These are phyloP conservation scores for Beauveria bassiana DNA, from an alignment of 2,329 filamentous ascomycete genomes.

Conservation along the genomic window DNA sequence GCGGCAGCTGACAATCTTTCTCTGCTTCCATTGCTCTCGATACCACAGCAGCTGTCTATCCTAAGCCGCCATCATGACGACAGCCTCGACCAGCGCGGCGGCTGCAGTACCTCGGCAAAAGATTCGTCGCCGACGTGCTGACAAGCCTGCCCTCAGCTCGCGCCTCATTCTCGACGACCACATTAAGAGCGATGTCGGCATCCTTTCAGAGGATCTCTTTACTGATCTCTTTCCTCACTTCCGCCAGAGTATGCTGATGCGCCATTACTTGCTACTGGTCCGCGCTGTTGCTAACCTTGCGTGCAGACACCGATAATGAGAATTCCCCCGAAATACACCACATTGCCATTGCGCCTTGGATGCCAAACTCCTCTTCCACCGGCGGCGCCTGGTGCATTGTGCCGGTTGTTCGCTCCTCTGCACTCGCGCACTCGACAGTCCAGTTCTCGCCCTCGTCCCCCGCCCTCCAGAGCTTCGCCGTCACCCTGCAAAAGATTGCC, in stretches of 20 bases:
- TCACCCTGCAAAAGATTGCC: constrained; percentile 62
- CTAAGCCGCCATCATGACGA: constrained; percentile 13
- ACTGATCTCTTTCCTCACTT: constrained; percentile 67
- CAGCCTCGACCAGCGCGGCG: constrained; percentile 19
- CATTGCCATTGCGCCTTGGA: constrained; percentile 69
- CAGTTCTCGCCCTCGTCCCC: constrained; percentile 67
- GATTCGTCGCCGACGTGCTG: constrained; percentile 48
- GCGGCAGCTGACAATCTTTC: background rate
- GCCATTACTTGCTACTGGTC: background rate
- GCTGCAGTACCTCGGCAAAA: constrained; percentile 28
- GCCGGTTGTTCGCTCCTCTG: constrained; percentile 58
- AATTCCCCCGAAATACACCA: constrained; percentile 43
- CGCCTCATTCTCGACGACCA: constrained; percentile 78
- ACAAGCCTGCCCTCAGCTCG: constrained; percentile 71
- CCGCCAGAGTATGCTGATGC: constrained; percentile 38
- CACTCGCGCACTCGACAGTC: constrained; percentile 67
- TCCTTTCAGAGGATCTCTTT: constrained; percentile 81
- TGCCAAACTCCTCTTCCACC: constrained; percentile 49
- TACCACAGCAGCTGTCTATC: background rate
- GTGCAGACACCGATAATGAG: constrained; percentile 26
- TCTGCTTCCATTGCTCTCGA: background rate
- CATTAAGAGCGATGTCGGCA: constrained; percentile 75
- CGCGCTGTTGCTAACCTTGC: background rate
- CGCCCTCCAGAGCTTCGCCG: constrained; percentile 72
- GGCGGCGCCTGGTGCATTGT: constrained; percentile 78